These are phyloP conservation scores for Isochrysis galbana DNA, from an alignment of 78 protist genomes.

Conservation along the genomic window DNA sequence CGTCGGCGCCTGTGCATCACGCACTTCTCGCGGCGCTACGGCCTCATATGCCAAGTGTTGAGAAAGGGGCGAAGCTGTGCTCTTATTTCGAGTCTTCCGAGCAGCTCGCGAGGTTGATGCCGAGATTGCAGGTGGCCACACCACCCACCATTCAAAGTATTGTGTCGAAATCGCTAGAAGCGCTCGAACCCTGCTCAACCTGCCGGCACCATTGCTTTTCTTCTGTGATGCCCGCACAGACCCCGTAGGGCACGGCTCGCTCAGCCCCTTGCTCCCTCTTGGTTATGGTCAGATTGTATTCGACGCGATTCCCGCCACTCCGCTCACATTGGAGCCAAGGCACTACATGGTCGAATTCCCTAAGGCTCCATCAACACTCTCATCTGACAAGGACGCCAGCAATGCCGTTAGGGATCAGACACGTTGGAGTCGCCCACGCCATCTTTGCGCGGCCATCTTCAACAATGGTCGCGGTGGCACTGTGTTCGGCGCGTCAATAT, in stretches of 20 bases:
- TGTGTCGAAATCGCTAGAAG: neutral
- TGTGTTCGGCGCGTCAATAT: no score
- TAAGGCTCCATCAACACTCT: neutral
- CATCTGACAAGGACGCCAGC: no score
- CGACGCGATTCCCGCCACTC: neutral
- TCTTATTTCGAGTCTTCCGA: neutral
- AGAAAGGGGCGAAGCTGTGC: no score
- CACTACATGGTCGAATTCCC: neutral
- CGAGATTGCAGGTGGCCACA: no score
- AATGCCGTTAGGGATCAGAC: no score
- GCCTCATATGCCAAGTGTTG: neutral
- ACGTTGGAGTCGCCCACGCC: no score
- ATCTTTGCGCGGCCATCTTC: slow-evolving; percentile 3
- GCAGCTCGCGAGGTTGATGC: no score
- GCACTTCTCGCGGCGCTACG: neutral
- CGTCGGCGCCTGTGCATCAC: neutral
- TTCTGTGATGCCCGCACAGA: neutral
- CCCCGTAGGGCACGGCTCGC: neutral
- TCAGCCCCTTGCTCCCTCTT: neutral
- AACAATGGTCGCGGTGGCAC: neutral
- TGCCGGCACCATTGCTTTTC: neutral
- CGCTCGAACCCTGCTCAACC: neutral
- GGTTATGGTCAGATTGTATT: neutral
- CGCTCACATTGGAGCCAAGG: neutral
- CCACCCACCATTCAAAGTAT: no score